These are phyloP conservation scores for Glarea lozoyensis DNA, from an alignment of 495 filamentous ascomycete genomes.

Conservation along the genomic window DNA sequence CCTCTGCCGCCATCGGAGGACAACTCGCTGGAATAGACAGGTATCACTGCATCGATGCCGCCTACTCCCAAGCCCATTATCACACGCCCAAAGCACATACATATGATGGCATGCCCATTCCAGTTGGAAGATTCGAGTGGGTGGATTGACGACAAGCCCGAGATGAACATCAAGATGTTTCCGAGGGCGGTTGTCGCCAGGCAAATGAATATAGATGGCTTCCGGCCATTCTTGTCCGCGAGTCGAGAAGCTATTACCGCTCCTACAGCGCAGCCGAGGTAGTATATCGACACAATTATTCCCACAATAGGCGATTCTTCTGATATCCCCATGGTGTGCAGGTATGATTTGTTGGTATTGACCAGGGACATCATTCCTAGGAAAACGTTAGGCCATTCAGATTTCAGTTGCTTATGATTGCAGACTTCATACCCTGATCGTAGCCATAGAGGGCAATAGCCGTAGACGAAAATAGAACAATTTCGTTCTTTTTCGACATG, in stretches of 20 bases:
- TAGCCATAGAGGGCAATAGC: conserved; percentile 55
- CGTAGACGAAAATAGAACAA: conserved; percentile 41
- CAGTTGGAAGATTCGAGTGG: conserved; percentile 19
- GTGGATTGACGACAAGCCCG: conserved; percentile 39
- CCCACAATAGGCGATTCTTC: conserved; percentile 39
- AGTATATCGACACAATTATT: conserved; percentile 51
- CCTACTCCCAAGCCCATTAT: conserved; percentile 50
- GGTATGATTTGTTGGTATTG: conserved; percentile 48
- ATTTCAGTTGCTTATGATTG: too few species aligned
- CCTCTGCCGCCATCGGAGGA: conserved; percentile 39
- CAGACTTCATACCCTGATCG: conserved; percentile 26
- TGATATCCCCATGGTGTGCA: conserved; percentile 43
- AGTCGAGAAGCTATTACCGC: conserved; percentile 38
- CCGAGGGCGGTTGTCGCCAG: conserved; percentile 38
- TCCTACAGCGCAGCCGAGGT: conserved; percentile 44
- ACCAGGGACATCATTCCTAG: conserved; percentile 50
- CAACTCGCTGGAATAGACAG: conserved; percentile 46
- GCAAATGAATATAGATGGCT: conserved; percentile 38
- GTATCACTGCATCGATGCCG: conserved; percentile 47
- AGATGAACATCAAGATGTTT: conserved; percentile 46
- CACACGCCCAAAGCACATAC: conserved; percentile 44
- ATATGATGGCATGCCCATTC: conserved; percentile 28
- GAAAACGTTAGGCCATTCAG: conserved; percentile 9
- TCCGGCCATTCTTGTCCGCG: conserved; percentile 41
- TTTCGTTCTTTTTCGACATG: conserved; percentile 30